phyloP scores from a whole-genome alignment of 305 asterid genomes.

The Fraxinus greggii region DNA sequence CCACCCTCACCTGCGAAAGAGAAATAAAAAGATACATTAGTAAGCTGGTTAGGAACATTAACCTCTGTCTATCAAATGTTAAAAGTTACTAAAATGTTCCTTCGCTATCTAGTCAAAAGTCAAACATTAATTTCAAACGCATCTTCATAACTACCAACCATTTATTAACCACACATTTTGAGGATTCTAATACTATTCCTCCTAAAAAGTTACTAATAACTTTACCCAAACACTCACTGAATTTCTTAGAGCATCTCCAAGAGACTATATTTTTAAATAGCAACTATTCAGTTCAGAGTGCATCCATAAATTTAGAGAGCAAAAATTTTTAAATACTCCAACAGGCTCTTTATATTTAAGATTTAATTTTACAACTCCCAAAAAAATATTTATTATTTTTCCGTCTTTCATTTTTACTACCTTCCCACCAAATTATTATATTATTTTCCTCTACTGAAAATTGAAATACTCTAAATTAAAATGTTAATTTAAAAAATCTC shows the following conservation, averaged over 20 bases:
- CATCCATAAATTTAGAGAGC: too few species aligned
- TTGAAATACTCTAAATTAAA: too few species aligned
- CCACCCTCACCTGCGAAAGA: constrained; percentile 83
- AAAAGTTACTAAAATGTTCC: background rate
- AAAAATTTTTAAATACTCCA: too few species aligned
- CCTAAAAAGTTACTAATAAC: background rate
- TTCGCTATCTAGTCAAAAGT: background rate
- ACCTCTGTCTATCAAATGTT: background rate
- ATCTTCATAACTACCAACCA: background rate
- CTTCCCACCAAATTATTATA: too few species aligned
- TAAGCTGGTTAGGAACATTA: background rate
- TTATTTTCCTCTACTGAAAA: too few species aligned
- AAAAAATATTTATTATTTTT: too few species aligned
- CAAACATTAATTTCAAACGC: background rate
- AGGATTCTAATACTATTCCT: background rate
- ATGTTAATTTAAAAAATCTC: too few species aligned
- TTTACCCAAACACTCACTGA: background rate
- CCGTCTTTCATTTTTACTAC: too few species aligned
- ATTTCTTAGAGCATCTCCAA: background rate
- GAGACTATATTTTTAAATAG: too few species aligned
- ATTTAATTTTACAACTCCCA: too few species aligned
- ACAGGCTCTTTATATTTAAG: too few species aligned
- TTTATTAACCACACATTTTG: background rate
- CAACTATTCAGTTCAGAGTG: too few species aligned
- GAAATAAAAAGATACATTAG: background rate